These are phyloP conservation scores for Fusarium sp. DNA, from an alignment of 2,329 filamentous ascomycete genomes.

Conservation along the genomic window DNA sequence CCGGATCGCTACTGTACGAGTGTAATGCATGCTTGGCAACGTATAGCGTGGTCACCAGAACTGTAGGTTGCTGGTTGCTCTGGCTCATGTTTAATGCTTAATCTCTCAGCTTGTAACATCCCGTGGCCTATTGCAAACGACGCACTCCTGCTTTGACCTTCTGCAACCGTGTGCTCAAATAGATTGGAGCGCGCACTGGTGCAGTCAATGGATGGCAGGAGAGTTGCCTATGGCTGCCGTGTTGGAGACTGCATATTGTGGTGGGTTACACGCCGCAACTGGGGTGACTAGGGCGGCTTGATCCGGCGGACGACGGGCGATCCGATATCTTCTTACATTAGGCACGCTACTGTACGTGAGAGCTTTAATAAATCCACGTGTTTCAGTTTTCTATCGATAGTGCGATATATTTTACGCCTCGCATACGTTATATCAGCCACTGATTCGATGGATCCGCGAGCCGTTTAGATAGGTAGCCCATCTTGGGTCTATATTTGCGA, in stretches of 20 bases:
- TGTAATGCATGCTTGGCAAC: constrained; percentile 22
- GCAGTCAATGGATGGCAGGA: constrained; percentile 4
- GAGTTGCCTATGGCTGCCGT: not conserved
- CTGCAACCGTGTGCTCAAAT: not conserved
- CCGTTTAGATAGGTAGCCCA: not conserved
- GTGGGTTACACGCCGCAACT: constrained; percentile 10
- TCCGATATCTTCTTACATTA: constrained; percentile 14
- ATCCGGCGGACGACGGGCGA: constrained; percentile 25
- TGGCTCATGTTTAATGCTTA: not conserved
- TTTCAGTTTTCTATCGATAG: not conserved
- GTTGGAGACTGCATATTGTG: not conserved
- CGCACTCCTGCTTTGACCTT: not conserved
- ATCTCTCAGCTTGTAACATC: constrained; percentile 16
- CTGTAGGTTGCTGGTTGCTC: constrained; percentile 5
- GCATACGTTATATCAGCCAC: not conserved
- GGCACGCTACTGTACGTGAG: not conserved
- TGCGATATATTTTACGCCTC: not conserved
- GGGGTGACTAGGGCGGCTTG: constrained; percentile 17
- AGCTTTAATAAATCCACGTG: constrained; percentile 7
- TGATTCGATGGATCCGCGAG: not conserved
- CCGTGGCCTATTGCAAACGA: constrained; percentile 5
- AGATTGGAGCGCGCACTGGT: not conserved
- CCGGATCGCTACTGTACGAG: constrained; percentile 4
- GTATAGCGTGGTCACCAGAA: constrained; percentile 29
- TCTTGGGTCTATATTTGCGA: not conserved